These are phyloP conservation scores for Kwoniella sp. DNA, from an alignment of 768 basidiomycete genomes.

Conservation along the genomic window DNA sequence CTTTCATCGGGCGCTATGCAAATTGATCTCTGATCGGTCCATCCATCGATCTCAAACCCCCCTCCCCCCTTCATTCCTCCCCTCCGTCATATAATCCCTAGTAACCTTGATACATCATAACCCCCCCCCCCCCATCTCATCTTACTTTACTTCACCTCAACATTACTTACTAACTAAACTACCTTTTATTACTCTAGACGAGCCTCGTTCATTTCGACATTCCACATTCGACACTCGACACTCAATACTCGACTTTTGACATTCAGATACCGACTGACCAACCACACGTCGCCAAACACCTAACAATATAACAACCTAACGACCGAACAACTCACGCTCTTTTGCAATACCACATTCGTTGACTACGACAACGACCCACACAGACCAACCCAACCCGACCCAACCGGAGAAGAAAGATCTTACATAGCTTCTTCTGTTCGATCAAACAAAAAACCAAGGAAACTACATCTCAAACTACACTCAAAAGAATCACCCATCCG, in stretches of 20 bases:
- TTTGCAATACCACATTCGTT: conserved; percentile 3
- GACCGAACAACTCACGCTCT: conserved; percentile 10
- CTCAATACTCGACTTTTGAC: no score
- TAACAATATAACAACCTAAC: no score
- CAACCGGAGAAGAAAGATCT: no score
- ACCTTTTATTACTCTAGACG: no score
- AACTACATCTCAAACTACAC: not conserved
- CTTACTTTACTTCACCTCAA: not conserved
- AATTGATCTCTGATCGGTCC: not conserved
- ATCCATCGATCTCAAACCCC: not conserved
- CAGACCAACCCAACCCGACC: no score
- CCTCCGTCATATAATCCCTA: conserved; percentile 3
- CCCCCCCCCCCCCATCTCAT: not conserved
- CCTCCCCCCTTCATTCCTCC: not conserved
- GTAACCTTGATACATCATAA: conserved; percentile 5
- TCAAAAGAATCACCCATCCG: not conserved
- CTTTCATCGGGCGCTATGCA: not conserved
- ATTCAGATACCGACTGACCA: conserved; percentile 9
- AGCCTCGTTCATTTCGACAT: conserved; percentile 12
- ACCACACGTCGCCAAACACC: conserved; percentile 1
- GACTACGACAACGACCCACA: no score
- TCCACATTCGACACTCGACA: conserved; percentile 2
- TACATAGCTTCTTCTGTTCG: not conserved
- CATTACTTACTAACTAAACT: conserved; percentile 4
- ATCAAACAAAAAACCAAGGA: not conserved